Conservation (phyloP, 176 grass and related monocot species). For the Zea luxurians region DNA sequence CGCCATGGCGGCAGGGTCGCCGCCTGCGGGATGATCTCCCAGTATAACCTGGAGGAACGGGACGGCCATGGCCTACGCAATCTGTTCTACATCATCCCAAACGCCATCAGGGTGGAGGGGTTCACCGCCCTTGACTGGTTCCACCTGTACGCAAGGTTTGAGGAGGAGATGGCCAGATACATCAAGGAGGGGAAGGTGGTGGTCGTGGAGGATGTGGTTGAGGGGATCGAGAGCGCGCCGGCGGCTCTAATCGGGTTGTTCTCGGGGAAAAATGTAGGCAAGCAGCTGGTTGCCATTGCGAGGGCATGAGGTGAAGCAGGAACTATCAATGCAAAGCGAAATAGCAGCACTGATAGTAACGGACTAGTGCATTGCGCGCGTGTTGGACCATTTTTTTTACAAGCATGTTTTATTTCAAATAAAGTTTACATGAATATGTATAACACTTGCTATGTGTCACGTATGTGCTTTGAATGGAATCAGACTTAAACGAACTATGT, state of each 20-base stretch:
- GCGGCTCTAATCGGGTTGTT: conserved; percentile 55
- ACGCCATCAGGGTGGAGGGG: conserved; percentile 41
- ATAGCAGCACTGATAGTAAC: too few species aligned
- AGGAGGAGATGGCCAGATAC: conserved; percentile 37
- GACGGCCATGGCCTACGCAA: conserved; percentile 42
- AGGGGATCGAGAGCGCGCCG: conserved; percentile 54
- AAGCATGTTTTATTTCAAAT: too few species aligned
- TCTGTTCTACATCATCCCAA: conserved; percentile 19
- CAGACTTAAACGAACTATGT: too few species aligned
- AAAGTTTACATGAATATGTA: too few species aligned
- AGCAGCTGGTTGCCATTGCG: conserved; percentile 38
- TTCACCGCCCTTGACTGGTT: conserved; percentile 17
- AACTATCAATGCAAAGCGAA: too few species aligned
- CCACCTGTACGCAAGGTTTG: conserved; percentile 39
- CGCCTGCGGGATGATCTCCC: conserved; percentile 61
- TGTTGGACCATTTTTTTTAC: too few species aligned
- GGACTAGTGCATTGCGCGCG: too few species aligned
- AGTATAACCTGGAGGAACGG: conserved; percentile 46
- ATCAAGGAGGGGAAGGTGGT: conserved; percentile 35
- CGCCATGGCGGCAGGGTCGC: conserved; percentile 23
- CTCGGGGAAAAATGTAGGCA: conserved; percentile 48
- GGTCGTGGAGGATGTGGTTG: conserved; percentile 45
- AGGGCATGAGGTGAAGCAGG: not conserved
- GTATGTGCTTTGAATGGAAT: too few species aligned
- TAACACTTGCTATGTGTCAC: too few species aligned